Evolutionary conservation across 2,329 filamentous ascomycete genomes (phyloP).

Genomic region (Sarocladium brachiariae): DNA sequence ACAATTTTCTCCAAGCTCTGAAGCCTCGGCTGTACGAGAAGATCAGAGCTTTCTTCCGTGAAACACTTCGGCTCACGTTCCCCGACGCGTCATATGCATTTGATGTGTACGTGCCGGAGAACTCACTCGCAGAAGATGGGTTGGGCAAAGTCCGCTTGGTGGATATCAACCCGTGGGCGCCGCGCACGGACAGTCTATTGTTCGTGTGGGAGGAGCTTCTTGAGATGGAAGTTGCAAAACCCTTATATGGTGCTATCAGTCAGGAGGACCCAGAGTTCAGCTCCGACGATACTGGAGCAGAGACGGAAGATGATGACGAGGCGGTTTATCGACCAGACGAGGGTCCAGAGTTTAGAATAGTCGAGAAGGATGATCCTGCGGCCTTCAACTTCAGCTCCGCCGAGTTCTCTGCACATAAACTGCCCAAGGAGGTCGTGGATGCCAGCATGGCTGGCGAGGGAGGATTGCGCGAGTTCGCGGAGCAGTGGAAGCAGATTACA

Average conservation of each 20-base stretch:
- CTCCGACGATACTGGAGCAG: slow-evolving; percentile 27
- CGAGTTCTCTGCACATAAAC: slow-evolving; percentile 90
- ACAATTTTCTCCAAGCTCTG: slow-evolving; percentile 66
- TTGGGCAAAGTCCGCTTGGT: slow-evolving; percentile 76
- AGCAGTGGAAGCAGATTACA: slow-evolving; percentile 61
- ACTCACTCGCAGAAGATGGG: slow-evolving; percentile 44
- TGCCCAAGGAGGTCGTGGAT: slow-evolving; percentile 87
- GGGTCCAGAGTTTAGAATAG: slow-evolving; percentile 71
- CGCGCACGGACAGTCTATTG: slow-evolving; percentile 77
- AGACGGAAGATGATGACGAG: slow-evolving; percentile 14
- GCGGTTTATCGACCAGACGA: slow-evolving; percentile 48
- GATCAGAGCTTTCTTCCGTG: slow-evolving; percentile 71
- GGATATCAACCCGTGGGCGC: slow-evolving; percentile 93
- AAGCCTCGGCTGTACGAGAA: slow-evolving; percentile 58
- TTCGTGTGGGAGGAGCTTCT: slow-evolving; percentile 89
- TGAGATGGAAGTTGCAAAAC: slow-evolving; percentile 55
- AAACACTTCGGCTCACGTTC: slow-evolving; percentile 68
- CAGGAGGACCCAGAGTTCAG: slow-evolving; percentile 23
- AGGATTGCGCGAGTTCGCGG: slow-evolving; percentile 73
- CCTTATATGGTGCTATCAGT: slow-evolving; percentile 42
- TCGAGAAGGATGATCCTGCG: slow-evolving; percentile 79
- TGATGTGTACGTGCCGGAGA: slow-evolving; percentile 83
- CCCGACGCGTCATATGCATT: slow-evolving; percentile 81
- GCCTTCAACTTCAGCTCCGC: slow-evolving; percentile 80
- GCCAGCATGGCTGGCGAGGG: slow-evolving; percentile 62